phyloP scores from a whole-genome alignment of 306 rosid genomes.

The Medicago ruthenica region DNA sequence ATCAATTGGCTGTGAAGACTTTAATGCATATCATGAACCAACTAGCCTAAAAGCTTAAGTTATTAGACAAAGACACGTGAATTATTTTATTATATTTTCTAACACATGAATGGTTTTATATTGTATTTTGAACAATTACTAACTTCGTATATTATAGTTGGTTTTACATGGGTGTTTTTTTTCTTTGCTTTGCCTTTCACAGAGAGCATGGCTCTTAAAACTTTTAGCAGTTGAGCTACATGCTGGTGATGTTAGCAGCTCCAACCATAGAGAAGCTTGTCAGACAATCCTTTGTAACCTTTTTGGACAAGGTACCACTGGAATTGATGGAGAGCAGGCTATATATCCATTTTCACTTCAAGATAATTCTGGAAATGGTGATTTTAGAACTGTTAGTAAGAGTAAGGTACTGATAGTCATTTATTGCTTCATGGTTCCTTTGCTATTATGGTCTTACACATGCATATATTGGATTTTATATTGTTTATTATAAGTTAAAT shows the following conservation, averaged over 20 bases:
- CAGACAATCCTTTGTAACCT: constrained; percentile 76
- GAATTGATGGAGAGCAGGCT: constrained; percentile 52
- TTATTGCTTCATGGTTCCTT: constrained; percentile 29
- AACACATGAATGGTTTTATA: neutral
- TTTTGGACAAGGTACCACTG: constrained; percentile 66
- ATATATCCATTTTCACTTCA: constrained; percentile 48
- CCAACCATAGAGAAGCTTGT: constrained; percentile 73
- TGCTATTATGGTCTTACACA: constrained; percentile 15
- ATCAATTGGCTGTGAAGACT: neutral
- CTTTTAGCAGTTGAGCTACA: constrained; percentile 88
- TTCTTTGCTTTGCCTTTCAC: constrained; percentile 40
- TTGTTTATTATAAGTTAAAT: constrained; percentile 10
- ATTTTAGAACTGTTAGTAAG: constrained; percentile 69
- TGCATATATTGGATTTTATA: constrained; percentile 34
- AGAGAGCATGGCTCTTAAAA: constrained; percentile 96
- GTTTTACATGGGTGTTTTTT: constrained; percentile 35
- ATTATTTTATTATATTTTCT: constrained; percentile 2
- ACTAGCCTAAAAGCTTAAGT: neutral
- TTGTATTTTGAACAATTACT: neutral
- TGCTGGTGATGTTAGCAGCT: constrained; percentile 73
- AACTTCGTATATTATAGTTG: constrained; percentile 27
- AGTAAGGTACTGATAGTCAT: constrained; percentile 68
- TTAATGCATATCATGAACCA: constrained; percentile 4
- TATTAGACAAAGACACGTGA: neutral
- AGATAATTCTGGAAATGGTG: constrained; percentile 58